These are phyloP conservation scores for Trichoderma virens DNA, from an alignment of 495 filamentous ascomycete species.

Conservation along the genomic window DNA sequence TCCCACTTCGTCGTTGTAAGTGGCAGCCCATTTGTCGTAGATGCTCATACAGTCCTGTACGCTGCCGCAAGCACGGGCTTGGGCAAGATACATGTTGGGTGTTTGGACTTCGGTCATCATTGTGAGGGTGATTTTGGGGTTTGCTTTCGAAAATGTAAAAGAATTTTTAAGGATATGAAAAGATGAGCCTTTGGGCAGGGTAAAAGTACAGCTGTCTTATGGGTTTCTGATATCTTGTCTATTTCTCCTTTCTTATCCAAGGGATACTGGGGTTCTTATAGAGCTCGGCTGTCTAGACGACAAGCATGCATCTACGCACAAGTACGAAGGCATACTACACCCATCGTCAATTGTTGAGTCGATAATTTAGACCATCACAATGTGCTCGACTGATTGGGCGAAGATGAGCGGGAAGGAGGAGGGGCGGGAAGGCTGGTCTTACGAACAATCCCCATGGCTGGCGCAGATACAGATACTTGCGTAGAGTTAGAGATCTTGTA, in stretches of 20 bases:
- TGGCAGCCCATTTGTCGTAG: conserved; percentile 40
- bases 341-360: no score
- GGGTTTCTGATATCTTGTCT: neutral
- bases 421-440: no score
- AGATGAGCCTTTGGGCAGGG: neutral
- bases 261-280: neutral
- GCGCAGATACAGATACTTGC: no score
- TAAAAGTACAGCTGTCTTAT: no score
- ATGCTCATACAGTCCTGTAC: conserved; percentile 13
- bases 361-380: no score
- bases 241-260: neutral
- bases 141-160: neutral
- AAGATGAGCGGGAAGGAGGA: no score
- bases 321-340: no score
- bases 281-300: neutral
- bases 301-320: neutral
- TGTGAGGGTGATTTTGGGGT: neutral
- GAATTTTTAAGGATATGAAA: neutral
- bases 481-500: no score
- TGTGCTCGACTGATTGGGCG: no score
- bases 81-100: neutral
- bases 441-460: no score
- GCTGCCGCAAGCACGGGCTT: neutral
- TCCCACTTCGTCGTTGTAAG: conserved; percentile 36
- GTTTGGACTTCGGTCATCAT: conserved; percentile 2